Base-by-base conservation (phyloP, 495 filamentous ascomycete genomes). In the Parachaetomium inaequale region DNA sequence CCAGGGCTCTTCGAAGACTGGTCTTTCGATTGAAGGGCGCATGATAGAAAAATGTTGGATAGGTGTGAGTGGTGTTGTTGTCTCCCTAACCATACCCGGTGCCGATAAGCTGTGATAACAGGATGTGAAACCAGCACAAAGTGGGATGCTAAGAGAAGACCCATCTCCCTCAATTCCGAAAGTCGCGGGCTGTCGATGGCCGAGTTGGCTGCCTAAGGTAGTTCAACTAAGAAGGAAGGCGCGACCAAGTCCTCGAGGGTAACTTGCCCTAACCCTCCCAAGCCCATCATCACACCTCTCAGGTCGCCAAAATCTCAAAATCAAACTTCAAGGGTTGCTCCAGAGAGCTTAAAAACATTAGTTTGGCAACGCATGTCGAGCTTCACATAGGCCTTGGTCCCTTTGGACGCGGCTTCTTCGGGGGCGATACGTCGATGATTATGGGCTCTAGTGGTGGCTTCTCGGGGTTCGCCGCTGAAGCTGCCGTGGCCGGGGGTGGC, bases 391-490 rank as follows among this genome's bases (percentile, higher is more conserved):
- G 2, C 14, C 57, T 51, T n/a, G 46, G 57, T 4, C 57, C 46
- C 19, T n/a, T 34, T 26, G 34, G 43, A 10, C 43, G 29, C 11
- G 19, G 32, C 21, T 6, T 29, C 12, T 11, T 29, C 6, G 36
- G 55, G 10, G 46, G 45, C 15, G 57, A 59, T 17, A 43, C 46
- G 7, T 59, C 25, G 4, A 59, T 50, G 15, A 59, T 42, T 0
- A 40, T 52, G 23, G 57, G 57, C 3, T 19, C 12, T 21, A 14
- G 11, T n/a, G 45, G 17, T 7, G 31, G 17, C 2, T 28, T 11
- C 19, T 34, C 21, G 19, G 55, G 21, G 5, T 12, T 12, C n/a
- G 32, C 7, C 7, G 31, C 32, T 26, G 31, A 12, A 2, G 23
- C 19, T 40, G 56, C 29, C 6, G 43, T 5, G 0, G 56, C 29